Evolutionary conservation across 2,329 filamentous ascomycete species (phyloP), one percentile per base, ranked within the genome.

Genomic region (Falciphora oryzae): DNA sequence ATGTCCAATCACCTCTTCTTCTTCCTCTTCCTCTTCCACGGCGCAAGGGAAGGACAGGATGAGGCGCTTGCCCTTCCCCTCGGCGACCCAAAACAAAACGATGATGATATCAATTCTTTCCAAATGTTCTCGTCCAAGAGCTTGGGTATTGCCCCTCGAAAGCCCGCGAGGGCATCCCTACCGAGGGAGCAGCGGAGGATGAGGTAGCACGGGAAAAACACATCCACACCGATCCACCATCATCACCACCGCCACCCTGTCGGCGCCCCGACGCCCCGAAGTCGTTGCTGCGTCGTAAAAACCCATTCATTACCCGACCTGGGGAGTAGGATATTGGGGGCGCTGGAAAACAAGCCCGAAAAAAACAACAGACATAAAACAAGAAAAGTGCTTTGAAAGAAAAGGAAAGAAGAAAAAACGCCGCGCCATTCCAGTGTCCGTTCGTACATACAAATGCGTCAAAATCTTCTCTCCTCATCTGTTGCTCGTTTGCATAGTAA

Each of bases 381-480:
- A 28, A 28, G 16, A 10, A 35, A n/a, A 53, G 22, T 53, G 38
- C 44, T 6, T 53, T 25, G 58, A 32, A 18, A n/a, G 22, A 60
- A 60, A n/a, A 10, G 58, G 11, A 35, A 35, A 60, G 31, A 60
- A 35, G 31, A 38, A 60, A 31, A 60, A 60, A 60, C 58, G 58
- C 58, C 58, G 58, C 58, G 58, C 58, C 58, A n/a, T 32, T 60
- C 31, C 28, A 57, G 31, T 25, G 14, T 53, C 62, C 29, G 32
- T 63, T 63, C 62, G 62, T 63, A 63, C 62, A 63, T 44, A 63
- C 56, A 63, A 59, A 44, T 63, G 53, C 62, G 53, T 57, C 53
- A 27, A 58, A 31, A 32, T 44, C 62, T 28, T 63, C 18, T 27
- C 50, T 57, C 18, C n/a, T 57, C 27, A 27, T 57, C 31, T 31